These are phyloP conservation scores for Ensete ventricosum DNA, from an alignment of 176 grass and related monocot genomes.

Conservation along the genomic window DNA sequence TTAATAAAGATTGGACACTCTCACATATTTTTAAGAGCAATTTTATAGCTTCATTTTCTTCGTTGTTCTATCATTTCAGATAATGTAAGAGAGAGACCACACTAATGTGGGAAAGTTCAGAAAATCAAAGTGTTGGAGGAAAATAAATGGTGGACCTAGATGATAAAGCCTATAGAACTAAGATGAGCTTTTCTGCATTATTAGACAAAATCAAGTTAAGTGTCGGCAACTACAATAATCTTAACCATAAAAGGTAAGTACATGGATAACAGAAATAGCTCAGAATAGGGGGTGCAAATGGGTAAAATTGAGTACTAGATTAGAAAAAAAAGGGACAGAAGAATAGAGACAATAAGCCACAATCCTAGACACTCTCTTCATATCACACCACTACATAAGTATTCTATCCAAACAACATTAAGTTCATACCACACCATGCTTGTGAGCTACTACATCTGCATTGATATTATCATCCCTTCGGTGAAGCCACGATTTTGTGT, in stretches of 20 bases:
- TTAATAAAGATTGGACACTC: neutral
- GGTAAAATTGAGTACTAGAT: neutral
- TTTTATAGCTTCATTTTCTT: too few species aligned
- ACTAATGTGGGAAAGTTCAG: neutral
- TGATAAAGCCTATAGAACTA: neutral
- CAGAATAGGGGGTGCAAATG: neutral
- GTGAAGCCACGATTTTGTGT: constrained; percentile 56
- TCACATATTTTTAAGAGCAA: neutral
- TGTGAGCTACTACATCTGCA: constrained; percentile 90
- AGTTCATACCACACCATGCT: constrained; percentile 79
- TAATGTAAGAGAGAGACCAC: neutral
- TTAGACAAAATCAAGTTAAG: neutral
- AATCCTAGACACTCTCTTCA: neutral
- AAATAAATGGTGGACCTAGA: neutral
- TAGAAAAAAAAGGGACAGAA: neutral
- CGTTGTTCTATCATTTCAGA: neutral
- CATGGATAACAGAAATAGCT: neutral
- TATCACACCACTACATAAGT: neutral
- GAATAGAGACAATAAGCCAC: neutral
- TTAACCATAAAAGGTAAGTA: neutral
- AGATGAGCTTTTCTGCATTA: neutral
- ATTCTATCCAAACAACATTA: neutral
- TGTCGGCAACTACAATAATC: neutral
- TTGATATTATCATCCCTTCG: constrained; percentile 46
- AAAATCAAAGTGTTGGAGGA: neutral